Percentiles rank a stretch among this genome's conserved stretches.
phyloP scores from a whole-genome alignment of 164 flowering plant genomes.

The Cinnamomum micranthum region DNA sequence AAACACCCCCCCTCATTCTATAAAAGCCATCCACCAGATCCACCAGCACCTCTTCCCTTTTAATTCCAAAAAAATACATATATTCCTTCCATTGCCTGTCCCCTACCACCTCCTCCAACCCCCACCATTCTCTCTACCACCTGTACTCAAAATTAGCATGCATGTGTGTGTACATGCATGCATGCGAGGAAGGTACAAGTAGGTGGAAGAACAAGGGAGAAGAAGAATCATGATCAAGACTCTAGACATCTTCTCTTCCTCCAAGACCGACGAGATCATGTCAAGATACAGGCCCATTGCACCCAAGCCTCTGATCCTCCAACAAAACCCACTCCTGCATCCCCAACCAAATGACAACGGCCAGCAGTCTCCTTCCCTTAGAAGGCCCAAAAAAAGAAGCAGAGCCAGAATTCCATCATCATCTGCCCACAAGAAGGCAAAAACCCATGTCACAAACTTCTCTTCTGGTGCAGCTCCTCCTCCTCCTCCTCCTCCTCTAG shows the following conservation, averaged over 20 bases:
- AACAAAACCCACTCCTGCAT: conserved; percentile 10
- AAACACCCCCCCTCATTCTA: background rate
- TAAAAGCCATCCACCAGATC: background rate
- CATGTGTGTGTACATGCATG: background rate
- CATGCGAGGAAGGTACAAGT: background rate
- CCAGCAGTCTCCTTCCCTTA: conserved; percentile 40
- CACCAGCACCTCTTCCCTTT: background rate
- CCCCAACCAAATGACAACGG: conserved; percentile 24
- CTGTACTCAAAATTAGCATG: background rate
- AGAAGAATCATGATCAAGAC: conserved; percentile 38
- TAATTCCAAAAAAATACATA: background rate
- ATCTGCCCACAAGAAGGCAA: conserved; percentile 32
- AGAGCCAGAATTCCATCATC: conserved; percentile 35
- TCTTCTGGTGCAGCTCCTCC: conserved; percentile 11
- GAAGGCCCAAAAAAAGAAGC: conserved; percentile 60
- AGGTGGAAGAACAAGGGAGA: background rate
- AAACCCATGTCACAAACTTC: conserved; percentile 16
- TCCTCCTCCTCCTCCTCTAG: conserved; percentile 17
- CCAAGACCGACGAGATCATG: conserved; percentile 83
- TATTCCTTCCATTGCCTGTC: background rate
- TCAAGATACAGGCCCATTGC: conserved; percentile 93
- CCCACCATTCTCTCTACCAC: background rate
- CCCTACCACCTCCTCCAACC: background rate
- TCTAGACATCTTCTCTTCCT: conserved; percentile 34
- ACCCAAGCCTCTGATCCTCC: conserved; percentile 60